Conservation (phyloP, 1,139 yeast genomes). For the Blastobotrys indianensis region DNA sequence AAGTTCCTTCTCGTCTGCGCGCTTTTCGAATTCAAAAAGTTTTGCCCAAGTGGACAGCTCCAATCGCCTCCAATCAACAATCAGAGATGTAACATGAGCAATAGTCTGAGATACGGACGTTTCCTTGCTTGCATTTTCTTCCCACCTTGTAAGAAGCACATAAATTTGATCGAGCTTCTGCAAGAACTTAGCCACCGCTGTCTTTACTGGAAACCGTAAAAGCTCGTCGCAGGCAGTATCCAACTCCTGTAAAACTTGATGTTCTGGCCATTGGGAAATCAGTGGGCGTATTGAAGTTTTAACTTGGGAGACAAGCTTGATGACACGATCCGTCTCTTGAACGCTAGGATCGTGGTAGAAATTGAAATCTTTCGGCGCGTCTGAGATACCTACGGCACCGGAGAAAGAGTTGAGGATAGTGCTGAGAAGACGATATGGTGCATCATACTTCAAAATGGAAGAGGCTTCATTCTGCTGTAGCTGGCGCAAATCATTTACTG, state of each 20-base stretch:
- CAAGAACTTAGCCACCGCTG: slow-evolving; percentile 72
- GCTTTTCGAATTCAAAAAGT: slow-evolving; percentile 64
- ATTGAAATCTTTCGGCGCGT: slow-evolving; percentile 37
- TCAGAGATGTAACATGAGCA: slow-evolving; percentile 55
- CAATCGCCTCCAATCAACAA: slow-evolving; percentile 84
- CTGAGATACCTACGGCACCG: not conserved
- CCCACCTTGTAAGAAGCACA: slow-evolving; percentile 84
- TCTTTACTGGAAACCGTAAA: slow-evolving; percentile 51
- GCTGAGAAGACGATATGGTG: not conserved
- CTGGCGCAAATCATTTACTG: not conserved
- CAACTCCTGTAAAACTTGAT: slow-evolving; percentile 75
- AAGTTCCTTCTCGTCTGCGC: slow-evolving; percentile 40
- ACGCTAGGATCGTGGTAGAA: slow-evolving; percentile 67
- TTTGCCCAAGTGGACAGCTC: slow-evolving; percentile 85
- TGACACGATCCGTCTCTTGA: slow-evolving; percentile 56
- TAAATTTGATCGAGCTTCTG: slow-evolving; percentile 85
- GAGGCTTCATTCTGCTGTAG: no score
- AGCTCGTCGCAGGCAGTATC: slow-evolving; percentile 63
- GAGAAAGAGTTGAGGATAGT: not conserved
- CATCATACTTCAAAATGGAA: no score
- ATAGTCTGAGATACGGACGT: slow-evolving; percentile 57
- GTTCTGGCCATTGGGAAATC: slow-evolving; percentile 85
- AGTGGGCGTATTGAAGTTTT: slow-evolving; percentile 45
- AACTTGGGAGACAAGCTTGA: slow-evolving; percentile 46
- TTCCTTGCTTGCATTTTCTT: slow-evolving; percentile 77